phyloP scores from a whole-genome alignment of 352 stramenopile genomes.

The Globisporangium okanoganense region DNA sequence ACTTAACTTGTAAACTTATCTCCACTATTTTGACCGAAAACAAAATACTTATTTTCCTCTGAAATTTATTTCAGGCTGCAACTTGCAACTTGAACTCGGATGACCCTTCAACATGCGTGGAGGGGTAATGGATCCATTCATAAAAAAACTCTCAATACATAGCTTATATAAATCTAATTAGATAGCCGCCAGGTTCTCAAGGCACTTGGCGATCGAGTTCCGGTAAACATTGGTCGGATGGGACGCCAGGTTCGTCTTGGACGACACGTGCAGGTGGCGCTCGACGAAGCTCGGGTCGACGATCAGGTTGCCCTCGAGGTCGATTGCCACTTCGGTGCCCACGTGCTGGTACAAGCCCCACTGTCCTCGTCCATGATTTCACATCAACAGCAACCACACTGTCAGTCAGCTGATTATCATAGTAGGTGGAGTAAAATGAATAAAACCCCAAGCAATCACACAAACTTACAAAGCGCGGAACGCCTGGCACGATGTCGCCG shows the following conservation, averaged over 20 bases:
- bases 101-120: too few species aligned
- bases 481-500: constrained; percentile 70
- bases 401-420: neutral
- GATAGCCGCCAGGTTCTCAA: constrained; percentile 41
- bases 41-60: too few species aligned
- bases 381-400: neutral
- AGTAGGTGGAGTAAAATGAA: too few species aligned
- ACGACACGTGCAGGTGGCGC: constrained; percentile 62
- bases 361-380: too few species aligned
- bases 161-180: neutral
- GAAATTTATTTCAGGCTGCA: too few species aligned
- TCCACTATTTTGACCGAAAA: too few species aligned
- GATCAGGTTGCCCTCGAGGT: constrained; percentile 72
- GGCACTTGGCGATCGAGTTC: constrained; percentile 53
- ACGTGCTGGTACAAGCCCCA: constrained; percentile 78
- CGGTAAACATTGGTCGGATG: constrained; percentile 67
- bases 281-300: constrained; percentile 82
- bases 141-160: too few species aligned
- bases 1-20: too few species aligned
- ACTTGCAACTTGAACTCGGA: too few species aligned
- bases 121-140: neutral
- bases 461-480: constrained; percentile 64
- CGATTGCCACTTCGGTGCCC: constrained; percentile 64
- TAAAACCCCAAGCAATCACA: neutral
- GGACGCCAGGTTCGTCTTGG: constrained; percentile 60